Evolutionary conservation across 495 filamentous ascomycete species (phyloP), one percentile per base, ranked within the genome.

Genomic region (Xylaria flabelliformis): DNA sequence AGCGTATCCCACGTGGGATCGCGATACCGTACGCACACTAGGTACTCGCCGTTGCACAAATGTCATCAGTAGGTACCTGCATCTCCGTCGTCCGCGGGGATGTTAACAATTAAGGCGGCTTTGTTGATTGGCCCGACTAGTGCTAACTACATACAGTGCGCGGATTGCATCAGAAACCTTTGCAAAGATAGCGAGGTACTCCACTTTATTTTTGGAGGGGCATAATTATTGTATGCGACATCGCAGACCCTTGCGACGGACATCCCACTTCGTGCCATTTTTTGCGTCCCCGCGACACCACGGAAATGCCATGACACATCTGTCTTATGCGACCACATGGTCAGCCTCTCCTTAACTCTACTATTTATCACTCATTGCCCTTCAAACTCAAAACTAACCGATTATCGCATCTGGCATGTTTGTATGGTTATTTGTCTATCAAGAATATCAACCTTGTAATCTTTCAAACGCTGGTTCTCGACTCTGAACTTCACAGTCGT

Each of bases 251-350:
- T 46, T n/a, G 24, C 46, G 12, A 53, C 10, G 17, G 19, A 10
- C 65, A 67, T 67, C 65, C 65, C 65, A 67, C 65, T 67, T 67
- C n/a, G 65, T 32, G 48, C 50, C n/a, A 48, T 51, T 67, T 29
- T 34, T 48, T n/a, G 44, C 64, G 19, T 29, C 6, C 21, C 61
- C 24, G 9, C 53, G 53, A 32, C 53, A 58, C 15, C 0, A 51
- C 58, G 34, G 29, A 61, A 61, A 61, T 66, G 21, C 29, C 64
- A 53, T 39, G 64, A 56, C 44, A 67, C 44, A 67, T 19, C 13
- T 44, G 2, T 19, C 26, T 34, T 51, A 44, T 32, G 39, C 42
- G 41, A 32, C 42, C 42, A 42, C 4, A 51, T 39, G 63, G 44
- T 13, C 63, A 51, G 15, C 29, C 24, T 32, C 29, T 36, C 24